These are phyloP conservation scores for Geotrichum cucujoidarum DNA, from an alignment of 1,139 yeast genomes.

Conservation along the genomic window DNA sequence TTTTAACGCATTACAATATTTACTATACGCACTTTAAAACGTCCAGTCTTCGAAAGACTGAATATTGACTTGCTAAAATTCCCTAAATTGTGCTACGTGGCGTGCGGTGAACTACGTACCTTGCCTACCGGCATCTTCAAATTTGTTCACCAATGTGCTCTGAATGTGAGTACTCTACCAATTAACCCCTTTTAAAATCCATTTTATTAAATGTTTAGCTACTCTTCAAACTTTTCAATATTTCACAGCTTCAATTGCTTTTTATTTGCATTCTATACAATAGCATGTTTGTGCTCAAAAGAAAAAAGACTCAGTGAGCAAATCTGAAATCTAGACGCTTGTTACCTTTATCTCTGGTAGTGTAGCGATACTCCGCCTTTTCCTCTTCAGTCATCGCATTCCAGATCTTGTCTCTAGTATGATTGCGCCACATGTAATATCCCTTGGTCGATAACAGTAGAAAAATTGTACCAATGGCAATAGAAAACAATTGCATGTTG, in stretches of 20 bases:
- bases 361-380: constrained; percentile 40
- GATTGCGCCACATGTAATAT: constrained; percentile 49
- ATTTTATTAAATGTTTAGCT: not conserved
- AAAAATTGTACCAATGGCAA: constrained; percentile 34
- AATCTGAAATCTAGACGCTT: constrained; percentile 49
- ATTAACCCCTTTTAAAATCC: too few species aligned
- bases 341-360: constrained; percentile 48
- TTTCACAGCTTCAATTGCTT: too few species aligned
- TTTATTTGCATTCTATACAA: not conserved
- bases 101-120: too few species aligned
- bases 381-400: constrained; percentile 44
- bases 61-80: too few species aligned
- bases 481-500: constrained; percentile 43
- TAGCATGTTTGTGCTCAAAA: not conserved
- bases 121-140: too few species aligned
- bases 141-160: too few species aligned
- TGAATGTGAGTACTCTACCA: too few species aligned
- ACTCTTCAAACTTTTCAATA: too few species aligned
- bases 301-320: constrained; percentile 25
- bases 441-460: constrained; percentile 24
- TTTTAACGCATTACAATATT: too few species aligned
- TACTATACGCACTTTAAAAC: too few species aligned
- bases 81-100: too few species aligned
- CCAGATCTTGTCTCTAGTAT: constrained; percentile 45
- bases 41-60: too few species aligned